Evolutionary conservation across 2,329 filamentous ascomycete species (phyloP).

Genomic region (Fusarium secorum): DNA sequence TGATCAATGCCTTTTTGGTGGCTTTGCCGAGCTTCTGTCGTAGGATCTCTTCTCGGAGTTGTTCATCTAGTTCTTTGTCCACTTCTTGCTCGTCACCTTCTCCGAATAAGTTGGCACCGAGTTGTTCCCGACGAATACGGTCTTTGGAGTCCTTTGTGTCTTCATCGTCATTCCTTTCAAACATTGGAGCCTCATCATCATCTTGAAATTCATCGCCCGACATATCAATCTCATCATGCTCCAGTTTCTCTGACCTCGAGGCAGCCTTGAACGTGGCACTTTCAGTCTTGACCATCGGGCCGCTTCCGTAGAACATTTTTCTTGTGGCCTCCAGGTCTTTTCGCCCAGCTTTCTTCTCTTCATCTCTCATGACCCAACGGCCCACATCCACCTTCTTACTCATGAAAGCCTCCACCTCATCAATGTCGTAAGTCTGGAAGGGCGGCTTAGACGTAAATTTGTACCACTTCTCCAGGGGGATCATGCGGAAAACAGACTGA

Average conservation of each 20-base stretch:
- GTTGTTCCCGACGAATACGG: constrained; percentile 78
- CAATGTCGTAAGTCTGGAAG: constrained; percentile 79
- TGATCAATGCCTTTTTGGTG: constrained; percentile 81
- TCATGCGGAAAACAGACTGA: constrained; percentile 77
- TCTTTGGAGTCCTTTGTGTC: constrained; percentile 76
- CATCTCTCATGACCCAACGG: constrained; percentile 79
- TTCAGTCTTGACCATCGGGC: constrained; percentile 72
- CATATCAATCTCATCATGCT: constrained; percentile 74
- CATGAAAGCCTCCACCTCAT: constrained; percentile 87
- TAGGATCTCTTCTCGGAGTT: constrained; percentile 72
- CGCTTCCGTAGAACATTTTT: constrained; percentile 58
- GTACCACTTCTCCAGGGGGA: constrained; percentile 97
- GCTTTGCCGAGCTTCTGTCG: constrained; percentile 77
- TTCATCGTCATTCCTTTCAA: constrained; percentile 83
- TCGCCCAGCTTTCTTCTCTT: constrained; percentile 64
- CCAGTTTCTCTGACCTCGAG: constrained; percentile 69
- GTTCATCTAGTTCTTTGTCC: constrained; percentile 76
- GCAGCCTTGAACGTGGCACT: constrained; percentile 68
- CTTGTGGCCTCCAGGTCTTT: constrained; percentile 69
- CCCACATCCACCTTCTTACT: constrained; percentile 78
- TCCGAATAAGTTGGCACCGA: constrained; percentile 86
- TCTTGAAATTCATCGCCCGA: constrained; percentile 82
- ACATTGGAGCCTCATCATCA: constrained; percentile 80
- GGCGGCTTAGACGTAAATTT: constrained; percentile 82
- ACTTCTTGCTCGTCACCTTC: constrained; percentile 74